Conservation (phyloP, 768 basidiomycete genomes). For the Phanerochaete carnosa region DNA sequence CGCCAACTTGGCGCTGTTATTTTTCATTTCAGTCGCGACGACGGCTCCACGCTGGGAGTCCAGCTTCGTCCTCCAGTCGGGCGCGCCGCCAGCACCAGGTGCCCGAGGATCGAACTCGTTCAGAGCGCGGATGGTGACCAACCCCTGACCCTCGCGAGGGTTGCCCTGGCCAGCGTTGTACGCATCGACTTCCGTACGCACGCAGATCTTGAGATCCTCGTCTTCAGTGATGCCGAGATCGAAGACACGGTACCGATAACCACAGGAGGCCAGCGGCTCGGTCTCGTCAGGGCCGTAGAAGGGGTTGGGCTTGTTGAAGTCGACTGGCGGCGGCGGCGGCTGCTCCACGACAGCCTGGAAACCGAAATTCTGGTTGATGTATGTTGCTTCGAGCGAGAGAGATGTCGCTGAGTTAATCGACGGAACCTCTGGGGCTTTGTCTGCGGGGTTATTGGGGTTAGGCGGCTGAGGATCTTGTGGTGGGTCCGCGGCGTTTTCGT, state of each 20-base stretch:
- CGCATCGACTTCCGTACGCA: conserved; percentile 96
- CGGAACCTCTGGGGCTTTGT: conserved; percentile 70
- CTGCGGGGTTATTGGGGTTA: conserved; percentile 74
- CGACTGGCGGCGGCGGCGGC: conserved; percentile 56
- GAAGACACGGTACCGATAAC: conserved; percentile 94
- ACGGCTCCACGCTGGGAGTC: conserved; percentile 97
- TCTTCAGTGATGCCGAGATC: conserved; percentile 89
- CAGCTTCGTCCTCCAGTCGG: conserved; percentile 98
- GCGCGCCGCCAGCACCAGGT: conserved; percentile 88
- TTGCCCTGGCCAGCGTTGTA: conserved; percentile 62
- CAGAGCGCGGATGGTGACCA: conserved; percentile 89
- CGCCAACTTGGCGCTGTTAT: conserved; percentile 96
- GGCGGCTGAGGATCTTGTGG: conserved; percentile 79
- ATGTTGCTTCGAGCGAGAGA: conserved; percentile 94
- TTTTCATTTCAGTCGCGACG: conserved; percentile 99
- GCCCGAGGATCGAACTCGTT: conserved; percentile 96
- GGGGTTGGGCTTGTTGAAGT: conserved; percentile 87
- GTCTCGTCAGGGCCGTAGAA: conserved; percentile 94
- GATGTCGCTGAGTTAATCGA: conserved; percentile 93
- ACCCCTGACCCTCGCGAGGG: conserved; percentile 65
- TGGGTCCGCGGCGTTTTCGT: conserved; percentile 96
- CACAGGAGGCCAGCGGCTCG: conserved; percentile 92
- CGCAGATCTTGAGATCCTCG: conserved; percentile 86
- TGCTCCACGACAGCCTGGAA: conserved; percentile 91
- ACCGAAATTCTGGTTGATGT: conserved; percentile 97